These are phyloP conservation scores for Phaseolus lunatus DNA, from an alignment of 306 rosid species.

Conservation along the genomic window DNA sequence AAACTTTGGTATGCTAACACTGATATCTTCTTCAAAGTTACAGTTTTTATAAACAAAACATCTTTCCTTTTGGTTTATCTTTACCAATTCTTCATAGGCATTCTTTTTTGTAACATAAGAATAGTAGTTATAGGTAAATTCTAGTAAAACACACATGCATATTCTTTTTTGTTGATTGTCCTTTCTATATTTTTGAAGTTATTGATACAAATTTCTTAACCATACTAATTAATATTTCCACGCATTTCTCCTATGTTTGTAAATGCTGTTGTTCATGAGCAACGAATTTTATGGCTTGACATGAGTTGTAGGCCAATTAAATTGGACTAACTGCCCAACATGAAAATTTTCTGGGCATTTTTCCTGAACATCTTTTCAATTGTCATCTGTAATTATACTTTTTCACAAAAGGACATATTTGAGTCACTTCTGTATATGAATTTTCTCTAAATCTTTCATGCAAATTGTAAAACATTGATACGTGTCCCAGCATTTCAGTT, in stretches of 20 bases:
- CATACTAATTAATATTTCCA: constrained; percentile 35
- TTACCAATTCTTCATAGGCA: constrained; percentile 50
- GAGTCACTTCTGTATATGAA: constrained; percentile 14
- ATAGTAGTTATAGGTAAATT: constrained; percentile 44
- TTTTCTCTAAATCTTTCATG: constrained; percentile 13
- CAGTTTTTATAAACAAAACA: constrained; percentile 35
- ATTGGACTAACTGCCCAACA: constrained; percentile 10
- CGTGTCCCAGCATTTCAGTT: constrained; percentile 51
- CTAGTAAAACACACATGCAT: constrained; percentile 44
- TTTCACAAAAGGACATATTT: constrained; percentile 1
- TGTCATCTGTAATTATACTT: constrained; percentile 1
- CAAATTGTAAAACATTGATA: constrained; percentile 38
- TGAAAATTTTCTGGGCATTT: constrained; percentile 37
- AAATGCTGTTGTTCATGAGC: constrained; percentile 37
- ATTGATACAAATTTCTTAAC: constrained; percentile 33
- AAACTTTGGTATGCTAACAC: constrained; percentile 59
- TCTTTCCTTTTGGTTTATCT: constrained; percentile 40
- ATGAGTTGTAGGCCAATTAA: constrained; percentile 25
- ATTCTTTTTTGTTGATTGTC: constrained; percentile 35
- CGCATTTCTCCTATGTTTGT: constrained; percentile 19
- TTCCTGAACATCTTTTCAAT: constrained; percentile 16
- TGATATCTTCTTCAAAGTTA: constrained; percentile 44
- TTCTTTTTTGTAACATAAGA: constrained; percentile 60
- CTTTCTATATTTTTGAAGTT: constrained; percentile 35
- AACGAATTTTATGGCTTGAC: constrained; percentile 11